Evolutionary conservation across 2,329 filamentous ascomycete genomes (phyloP), one percentile per base, ranked within the genome.

Genomic region (Fusarium compactum): DNA sequence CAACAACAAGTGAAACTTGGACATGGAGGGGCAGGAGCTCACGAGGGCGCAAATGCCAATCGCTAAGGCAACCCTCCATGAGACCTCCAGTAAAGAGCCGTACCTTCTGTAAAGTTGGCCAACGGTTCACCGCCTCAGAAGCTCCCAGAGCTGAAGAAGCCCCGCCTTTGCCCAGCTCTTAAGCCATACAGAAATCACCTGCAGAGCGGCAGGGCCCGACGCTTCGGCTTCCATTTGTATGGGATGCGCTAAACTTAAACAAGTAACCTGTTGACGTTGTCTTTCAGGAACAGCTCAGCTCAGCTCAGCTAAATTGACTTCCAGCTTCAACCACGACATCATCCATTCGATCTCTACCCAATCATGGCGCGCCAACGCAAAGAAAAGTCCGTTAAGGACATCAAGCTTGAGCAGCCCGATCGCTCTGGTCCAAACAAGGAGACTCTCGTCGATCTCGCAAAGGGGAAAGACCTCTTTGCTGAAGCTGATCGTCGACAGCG

Each of bases 371-470:
- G 81, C 70, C 83, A 85, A 72, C 84, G 85, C 51, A 86, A 83
- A 69, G 81, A 85, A 60, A 81, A 83, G 72, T 80, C 81, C 48
- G 79, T 85, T 45, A 77, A 79, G 68, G 80, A 85, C 62, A 86
- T 92, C 78, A 88, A 89, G 71, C 85, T 94, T 62, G 81, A 83
- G 54, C 89, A 92, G n/a, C 91, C 92, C 32, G 90, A 94, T 79
- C 88, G 90, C 64, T 89, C 88, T 53, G 86, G 79, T 2, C 90
- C 80, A 3, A 81, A 81, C 8, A 85, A 89, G 45, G 86, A 91
- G 78, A 95, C 92, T 1, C 84, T 96, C n/a, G 84, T 94, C 62
- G 85, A 95, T 60, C 78, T 95, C 30, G 92, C 92, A 63, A 85
- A 91, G 56, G 86, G 93, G 69, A 86, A 87, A 70, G 78, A 88